phyloP scores from a whole-genome alignment of 768 basidiomycete species.

The Tricholoma matsutake region DNA sequence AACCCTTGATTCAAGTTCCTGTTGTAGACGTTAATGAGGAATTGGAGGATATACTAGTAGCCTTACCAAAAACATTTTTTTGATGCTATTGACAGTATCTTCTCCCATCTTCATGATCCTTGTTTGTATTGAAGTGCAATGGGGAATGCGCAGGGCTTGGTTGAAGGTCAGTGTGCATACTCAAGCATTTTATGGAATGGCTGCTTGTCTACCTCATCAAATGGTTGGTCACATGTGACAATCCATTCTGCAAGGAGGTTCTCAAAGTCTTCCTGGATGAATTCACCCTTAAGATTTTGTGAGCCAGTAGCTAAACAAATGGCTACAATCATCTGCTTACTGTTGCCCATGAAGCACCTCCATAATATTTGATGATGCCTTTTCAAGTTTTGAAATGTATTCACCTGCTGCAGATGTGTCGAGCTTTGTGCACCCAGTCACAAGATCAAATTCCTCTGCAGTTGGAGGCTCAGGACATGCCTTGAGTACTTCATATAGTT shows the following conservation, averaged over 20 bases:
- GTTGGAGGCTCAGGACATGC: neutral
- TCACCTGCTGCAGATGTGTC: neutral
- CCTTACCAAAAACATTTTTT: neutral
- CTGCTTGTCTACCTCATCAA: slow-evolving; percentile 11
- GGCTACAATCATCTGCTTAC: too few relatives aligned
- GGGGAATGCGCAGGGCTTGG: neutral
- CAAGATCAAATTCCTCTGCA: neutral
- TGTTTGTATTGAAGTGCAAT: neutral
- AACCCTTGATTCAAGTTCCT: slow-evolving; percentile 15
- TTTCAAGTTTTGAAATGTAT: neutral
- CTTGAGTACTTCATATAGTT: neutral
- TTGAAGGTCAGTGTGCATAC: slow-evolving; percentile 2
- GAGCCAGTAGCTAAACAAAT: too few relatives aligned
- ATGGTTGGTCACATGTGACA: slow-evolving; percentile 17
- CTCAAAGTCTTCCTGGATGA: slow-evolving; percentile 12
- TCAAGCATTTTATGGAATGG: slow-evolving; percentile 14
- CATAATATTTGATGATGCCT: neutral
- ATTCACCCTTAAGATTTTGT: too few relatives aligned
- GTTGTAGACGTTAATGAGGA: neutral
- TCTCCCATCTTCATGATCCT: slow-evolving; percentile 13
- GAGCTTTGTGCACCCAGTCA: neutral
- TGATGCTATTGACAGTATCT: slow-evolving; percentile 3
- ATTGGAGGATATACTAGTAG: neutral
- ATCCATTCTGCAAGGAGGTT: slow-evolving; percentile 8
- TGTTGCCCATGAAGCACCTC: too few relatives aligned